Conservation (phyloP, 148 eudicot species). For the Rhododendron williamsianum region DNA sequence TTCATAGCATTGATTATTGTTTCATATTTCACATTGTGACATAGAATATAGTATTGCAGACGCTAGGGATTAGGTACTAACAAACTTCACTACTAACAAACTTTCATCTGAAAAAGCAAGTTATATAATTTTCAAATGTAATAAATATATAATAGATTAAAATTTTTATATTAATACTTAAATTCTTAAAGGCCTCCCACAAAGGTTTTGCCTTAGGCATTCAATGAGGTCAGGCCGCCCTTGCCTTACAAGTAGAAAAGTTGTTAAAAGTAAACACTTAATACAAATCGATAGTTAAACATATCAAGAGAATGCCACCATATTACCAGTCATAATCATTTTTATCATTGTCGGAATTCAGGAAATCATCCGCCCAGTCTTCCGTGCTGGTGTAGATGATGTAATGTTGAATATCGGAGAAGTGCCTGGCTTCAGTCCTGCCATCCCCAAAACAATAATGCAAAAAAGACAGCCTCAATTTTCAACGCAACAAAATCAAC, state of each 20-base stretch:
- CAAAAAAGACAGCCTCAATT: slow-evolving; percentile 7
- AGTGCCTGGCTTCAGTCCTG: slow-evolving; percentile 62
- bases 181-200: not conserved
- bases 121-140: not conserved
- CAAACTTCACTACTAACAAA: not conserved
- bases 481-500: slow-evolving; percentile 1
- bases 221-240: not conserved
- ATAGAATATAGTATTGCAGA: not conserved
- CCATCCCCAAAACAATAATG: slow-evolving; percentile 16
- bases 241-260: not conserved
- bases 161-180: not conserved
- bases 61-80: not conserved
- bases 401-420: slow-evolving; percentile 59
- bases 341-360: slow-evolving; percentile 80
- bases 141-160: not conserved
- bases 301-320: not conserved
- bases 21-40: not conserved
- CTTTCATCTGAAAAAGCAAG: not conserved
- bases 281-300: not conserved
- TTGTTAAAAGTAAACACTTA: not conserved
- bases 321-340: slow-evolving; percentile 93
- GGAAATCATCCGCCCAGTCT: slow-evolving; percentile 77
- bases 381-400: slow-evolving; percentile 49
- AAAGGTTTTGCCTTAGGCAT: not conserved
- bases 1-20: not conserved